phyloP scores from a whole-genome alignment of 2,329 filamentous ascomycete genomes.

The Colletotrichum sp. region DNA sequence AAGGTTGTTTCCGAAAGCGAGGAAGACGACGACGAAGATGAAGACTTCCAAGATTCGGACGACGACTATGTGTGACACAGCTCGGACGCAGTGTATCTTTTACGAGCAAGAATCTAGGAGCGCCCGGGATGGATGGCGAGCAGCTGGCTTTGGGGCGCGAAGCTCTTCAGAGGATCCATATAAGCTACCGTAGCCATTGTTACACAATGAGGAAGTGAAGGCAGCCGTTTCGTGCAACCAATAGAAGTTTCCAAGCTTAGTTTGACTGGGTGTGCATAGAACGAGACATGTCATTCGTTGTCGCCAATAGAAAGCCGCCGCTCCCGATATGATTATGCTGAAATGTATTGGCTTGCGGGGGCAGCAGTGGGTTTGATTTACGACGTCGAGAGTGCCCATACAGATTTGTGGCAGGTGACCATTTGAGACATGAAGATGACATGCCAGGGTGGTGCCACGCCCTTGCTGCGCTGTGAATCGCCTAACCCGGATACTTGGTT shows the following conservation, averaged over 20 bases:
- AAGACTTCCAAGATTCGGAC: constrained; percentile 9
- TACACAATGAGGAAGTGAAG: neutral
- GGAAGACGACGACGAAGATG: constrained; percentile 10
- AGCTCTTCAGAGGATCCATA: neutral
- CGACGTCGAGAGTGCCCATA: neutral
- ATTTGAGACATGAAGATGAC: neutral
- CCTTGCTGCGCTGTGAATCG: neutral
- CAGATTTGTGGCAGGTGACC: neutral
- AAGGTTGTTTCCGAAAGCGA: constrained; percentile 3
- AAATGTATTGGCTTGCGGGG: neutral
- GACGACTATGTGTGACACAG: constrained; percentile 3
- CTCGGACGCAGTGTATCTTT: neutral
- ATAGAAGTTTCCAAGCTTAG: neutral
- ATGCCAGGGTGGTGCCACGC: neutral
- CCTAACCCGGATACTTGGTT: neutral
- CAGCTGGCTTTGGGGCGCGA: neutral
- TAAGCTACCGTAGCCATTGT: neutral
- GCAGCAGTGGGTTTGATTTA: neutral
- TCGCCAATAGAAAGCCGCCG: neutral
- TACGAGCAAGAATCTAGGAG: neutral
- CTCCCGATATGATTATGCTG: neutral
- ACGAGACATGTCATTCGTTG: neutral
- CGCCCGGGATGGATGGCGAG: neutral
- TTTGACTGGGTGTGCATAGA: neutral
- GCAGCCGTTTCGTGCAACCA: neutral